Conservation (phyloP, 208 protist species). For the Crithidia expoeki region DNA sequence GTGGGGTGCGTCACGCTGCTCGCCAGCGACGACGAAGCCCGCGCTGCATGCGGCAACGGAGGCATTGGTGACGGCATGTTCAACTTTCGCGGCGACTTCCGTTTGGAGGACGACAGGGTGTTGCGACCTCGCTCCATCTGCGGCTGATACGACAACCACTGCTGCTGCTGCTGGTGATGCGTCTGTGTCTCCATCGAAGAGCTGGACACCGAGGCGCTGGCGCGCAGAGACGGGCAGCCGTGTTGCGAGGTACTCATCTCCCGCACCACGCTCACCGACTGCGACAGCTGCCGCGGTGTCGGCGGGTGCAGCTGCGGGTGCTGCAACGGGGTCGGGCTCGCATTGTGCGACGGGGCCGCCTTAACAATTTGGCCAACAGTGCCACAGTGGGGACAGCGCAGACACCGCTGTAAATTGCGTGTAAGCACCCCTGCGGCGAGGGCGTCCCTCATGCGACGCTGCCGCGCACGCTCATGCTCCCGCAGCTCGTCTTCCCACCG, state of each 20-base stretch:
- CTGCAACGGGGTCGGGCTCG: not conserved
- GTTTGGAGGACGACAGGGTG: not conserved
- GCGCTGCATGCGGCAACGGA: not conserved
- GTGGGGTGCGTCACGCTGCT: not conserved
- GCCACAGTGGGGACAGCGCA: conserved; percentile 33
- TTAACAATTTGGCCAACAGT: conserved; percentile 21
- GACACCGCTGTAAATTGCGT: conserved; percentile 20
- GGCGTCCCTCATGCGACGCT: conserved; percentile 12
- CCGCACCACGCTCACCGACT: not conserved
- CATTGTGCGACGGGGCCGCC: not conserved
- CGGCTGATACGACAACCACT: not conserved
- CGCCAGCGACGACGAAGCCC: not conserved
- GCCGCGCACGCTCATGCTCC: conserved; percentile 8
- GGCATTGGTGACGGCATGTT: not conserved
- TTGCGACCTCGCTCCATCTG: conserved; percentile 9
- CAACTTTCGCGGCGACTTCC: not conserved
- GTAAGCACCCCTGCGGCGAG: conserved; percentile 22
- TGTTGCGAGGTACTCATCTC: conserved; percentile 12
- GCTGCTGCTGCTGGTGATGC: not conserved
- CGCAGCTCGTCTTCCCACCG: conserved; percentile 11
- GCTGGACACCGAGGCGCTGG: conserved; percentile 5
- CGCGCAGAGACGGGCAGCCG: not conserved
- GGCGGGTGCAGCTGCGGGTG: not conserved
- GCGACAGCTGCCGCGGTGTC: conserved; percentile 9
- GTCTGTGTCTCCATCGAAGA: conserved; percentile 2